Base-by-base conservation (phyloP, 805 yeast genomes). In the Sungouiella blattae region DNA sequence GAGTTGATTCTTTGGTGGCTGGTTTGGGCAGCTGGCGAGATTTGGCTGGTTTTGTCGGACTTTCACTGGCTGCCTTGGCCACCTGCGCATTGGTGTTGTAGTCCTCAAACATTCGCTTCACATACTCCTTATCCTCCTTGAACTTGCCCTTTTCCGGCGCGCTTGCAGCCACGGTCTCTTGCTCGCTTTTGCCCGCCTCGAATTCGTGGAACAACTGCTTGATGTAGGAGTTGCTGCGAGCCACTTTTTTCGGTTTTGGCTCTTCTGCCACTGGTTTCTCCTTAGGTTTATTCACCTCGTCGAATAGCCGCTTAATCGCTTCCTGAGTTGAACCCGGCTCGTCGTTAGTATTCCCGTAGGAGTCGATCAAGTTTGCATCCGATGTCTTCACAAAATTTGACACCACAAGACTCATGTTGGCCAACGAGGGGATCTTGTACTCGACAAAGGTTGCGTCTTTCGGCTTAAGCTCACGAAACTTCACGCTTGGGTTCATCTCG, bases 361-460 rank as follows among this genome's bases (percentile, higher is more conserved):
- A 27, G 35, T 63, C 71, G 17, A 58, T 64, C 25, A 67, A 50
- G 18, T 50, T 50, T 11, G 53, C 49, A 11, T 66, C 60, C 21
- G 60, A 64, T 0, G 69, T 46, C 13, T 64, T 61, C 26, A 74
- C 77, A 50, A 83, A 78, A 37, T 74, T 76, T 3, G 81, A 66
- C 2, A 82, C 57, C 0, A 69, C 64, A 40, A 83, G 54, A 16
- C 75, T 72, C 39, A 80, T 58, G 39, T 73, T 70, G 1, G 64
- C 56, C 26, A 80, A 51, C 0, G 84, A 82, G 5, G 55, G 48
- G 4, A 61, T 56, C 9, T 51, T 55, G 5, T 61, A 44, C 11
- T 43, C 44, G 20, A 44, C 40, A 18, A 48, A 33, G 20, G 49
- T 41, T 22, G 53, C 46, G 8, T 40, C 45, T 15, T 37, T 40